Conservation (phyloP, 1,284 basidiomycete genomes). For the Cryptococcus sp. region DNA sequence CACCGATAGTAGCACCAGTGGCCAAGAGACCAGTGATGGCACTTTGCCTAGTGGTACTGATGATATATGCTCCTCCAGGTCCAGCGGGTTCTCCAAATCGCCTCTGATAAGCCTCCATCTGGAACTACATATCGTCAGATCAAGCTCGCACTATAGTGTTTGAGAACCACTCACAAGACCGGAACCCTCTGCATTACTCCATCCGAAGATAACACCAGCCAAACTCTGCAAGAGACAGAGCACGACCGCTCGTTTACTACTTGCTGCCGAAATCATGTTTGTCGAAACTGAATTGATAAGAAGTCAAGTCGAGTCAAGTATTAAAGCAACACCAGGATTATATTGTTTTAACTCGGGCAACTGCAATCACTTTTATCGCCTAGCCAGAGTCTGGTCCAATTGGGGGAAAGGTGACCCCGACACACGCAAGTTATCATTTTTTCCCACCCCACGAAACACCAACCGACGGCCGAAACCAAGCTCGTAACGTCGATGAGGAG, state of each 20-base stretch:
- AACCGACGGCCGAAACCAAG: no score
- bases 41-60: constrained; percentile 36
- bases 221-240: constrained; percentile 41
- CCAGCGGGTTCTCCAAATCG: constrained; percentile 27
- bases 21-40: constrained; percentile 45
- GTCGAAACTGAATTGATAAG: no score
- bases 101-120: constrained; percentile 19
- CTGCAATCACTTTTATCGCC: no score
- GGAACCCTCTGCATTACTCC: constrained; percentile 37
- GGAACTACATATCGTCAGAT: constrained; percentile 17
- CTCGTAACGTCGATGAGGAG: no score
- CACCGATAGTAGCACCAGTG: constrained; percentile 44
- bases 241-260: constrained; percentile 29
- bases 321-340: no score
- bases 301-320: no score
- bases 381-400: no score
- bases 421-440: no score
- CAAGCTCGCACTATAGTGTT: not conserved
- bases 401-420: no score
- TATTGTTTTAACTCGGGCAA: no score
- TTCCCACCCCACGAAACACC: no score
- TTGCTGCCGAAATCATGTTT: constrained; percentile 5
- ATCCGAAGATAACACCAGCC: constrained; percentile 39
- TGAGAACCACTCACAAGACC: constrained; percentile 22
- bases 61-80: constrained; percentile 16